Conservation (phyloP, 345 rosid genomes). For the Salix suchowensis region DNA sequence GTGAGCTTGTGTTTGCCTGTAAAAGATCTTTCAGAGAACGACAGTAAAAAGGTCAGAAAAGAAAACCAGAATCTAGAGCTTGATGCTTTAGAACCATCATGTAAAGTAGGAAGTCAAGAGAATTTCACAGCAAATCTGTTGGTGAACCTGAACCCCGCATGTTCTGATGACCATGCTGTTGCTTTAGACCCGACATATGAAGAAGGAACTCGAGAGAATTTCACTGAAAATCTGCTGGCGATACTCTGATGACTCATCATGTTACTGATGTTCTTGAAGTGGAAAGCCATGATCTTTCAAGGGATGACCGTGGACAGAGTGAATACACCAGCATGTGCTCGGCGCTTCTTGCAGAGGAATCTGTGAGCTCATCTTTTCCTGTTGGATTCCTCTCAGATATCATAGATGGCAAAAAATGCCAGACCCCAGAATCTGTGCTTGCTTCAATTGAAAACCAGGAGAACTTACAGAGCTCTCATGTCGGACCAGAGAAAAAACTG, state of each 20-base stretch:
- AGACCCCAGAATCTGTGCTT: constrained; percentile 29
- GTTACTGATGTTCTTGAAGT: neutral
- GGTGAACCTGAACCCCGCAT: neutral
- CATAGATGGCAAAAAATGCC: constrained; percentile 8
- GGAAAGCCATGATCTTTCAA: constrained; percentile 7
- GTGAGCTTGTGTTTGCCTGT: constrained; percentile 13
- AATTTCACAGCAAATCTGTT: constrained; percentile 3
- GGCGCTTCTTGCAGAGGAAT: constrained; percentile 25
- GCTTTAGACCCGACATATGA: neutral
- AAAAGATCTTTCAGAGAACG: constrained; percentile 7
- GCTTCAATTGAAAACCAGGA: constrained; percentile 29
- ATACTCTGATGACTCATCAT: neutral
- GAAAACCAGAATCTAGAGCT: constrained; percentile 18
- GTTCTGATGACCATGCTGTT: neutral
- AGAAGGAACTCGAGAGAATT: neutral
- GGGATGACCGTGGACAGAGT: constrained; percentile 16
- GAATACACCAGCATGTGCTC: constrained; percentile 10
- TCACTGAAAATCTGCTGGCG: neutral
- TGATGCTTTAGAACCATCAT: neutral
- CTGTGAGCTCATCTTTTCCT: constrained; percentile 31
- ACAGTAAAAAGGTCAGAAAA: constrained; percentile 17
- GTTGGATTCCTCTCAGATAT: constrained; percentile 13
- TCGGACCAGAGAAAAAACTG: constrained; percentile 28
- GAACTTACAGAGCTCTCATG: constrained; percentile 27
- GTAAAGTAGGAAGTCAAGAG: constrained; percentile 4